Conservation (phyloP, 495 filamentous ascomycete species). For the Penicillium cinerascens region DNA sequence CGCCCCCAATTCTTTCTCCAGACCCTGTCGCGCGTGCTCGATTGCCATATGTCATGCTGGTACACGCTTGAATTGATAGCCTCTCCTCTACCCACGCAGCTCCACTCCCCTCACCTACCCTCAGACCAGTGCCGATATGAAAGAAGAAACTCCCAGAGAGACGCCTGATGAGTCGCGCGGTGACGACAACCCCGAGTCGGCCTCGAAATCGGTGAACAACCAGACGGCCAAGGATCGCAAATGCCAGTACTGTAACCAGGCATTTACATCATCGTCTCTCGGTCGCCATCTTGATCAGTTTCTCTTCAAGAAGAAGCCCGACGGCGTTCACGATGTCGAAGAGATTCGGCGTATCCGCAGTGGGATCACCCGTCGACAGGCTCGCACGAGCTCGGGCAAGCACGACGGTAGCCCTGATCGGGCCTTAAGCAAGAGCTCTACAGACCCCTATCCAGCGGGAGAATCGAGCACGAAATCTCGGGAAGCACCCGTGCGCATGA, state of each 20-base stretch:
- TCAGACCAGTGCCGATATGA: slow-evolving; percentile 12
- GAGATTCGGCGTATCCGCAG: slow-evolving; percentile 78
- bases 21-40: background rate
- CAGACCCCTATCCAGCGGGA: slow-evolving; percentile 20
- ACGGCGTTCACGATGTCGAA: slow-evolving; percentile 83
- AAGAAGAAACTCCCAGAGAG: slow-evolving; percentile 23
- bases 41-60: background rate
- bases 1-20: background rate
- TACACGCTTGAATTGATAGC: background rate
- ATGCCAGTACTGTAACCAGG: slow-evolving; percentile 80
- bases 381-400: slow-evolving; percentile 58
- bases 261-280: slow-evolving; percentile 89
- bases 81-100: background rate
- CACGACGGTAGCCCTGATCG: slow-evolving; percentile 46
- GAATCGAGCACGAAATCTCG: slow-evolving; percentile 29
- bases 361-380: slow-evolving; percentile 77
- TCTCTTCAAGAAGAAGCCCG: slow-evolving; percentile 82
- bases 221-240: slow-evolving; percentile 67
- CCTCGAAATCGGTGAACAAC: slow-evolving; percentile 32
- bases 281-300: slow-evolving; percentile 89
- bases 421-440: slow-evolving; percentile 25
- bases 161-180: slow-evolving; percentile 51
- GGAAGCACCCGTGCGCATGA: slow-evolving; percentile 46
- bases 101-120: background rate
- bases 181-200: slow-evolving; percentile 32